phyloP scores from a whole-genome alignment of 345 rosid genomes.

The Syzygium grande region DNA sequence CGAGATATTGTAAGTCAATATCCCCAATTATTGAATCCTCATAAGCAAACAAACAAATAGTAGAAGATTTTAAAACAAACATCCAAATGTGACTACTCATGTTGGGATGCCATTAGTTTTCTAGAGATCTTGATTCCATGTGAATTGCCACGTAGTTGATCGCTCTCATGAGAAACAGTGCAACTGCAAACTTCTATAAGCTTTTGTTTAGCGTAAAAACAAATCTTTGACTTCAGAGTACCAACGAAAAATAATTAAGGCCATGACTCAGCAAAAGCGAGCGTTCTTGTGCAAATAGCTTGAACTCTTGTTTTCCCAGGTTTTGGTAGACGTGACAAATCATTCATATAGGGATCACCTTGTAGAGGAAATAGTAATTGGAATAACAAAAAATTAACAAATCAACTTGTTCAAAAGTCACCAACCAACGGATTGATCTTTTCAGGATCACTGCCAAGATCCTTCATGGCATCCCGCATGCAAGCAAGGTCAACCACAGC shows the following conservation, averaged over 20 bases:
- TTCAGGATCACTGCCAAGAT: slow-evolving; percentile 60
- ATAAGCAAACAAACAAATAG: no score
- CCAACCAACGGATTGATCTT: slow-evolving; percentile 80
- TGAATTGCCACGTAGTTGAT: neutral
- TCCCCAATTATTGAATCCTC: neutral
- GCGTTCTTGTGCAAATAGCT: neutral
- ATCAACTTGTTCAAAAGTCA: neutral
- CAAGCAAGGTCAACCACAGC: slow-evolving; percentile 87
- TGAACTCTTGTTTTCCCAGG: neutral
- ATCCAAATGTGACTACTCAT: neutral
- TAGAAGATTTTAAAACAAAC: neutral
- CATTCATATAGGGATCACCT: neutral
- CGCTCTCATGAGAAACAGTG: neutral
- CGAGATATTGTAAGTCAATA: neutral
- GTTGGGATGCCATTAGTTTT: neutral
- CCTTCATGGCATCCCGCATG: slow-evolving; percentile 83
- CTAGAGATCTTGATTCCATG: neutral
- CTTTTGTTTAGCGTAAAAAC: neutral
- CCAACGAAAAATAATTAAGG: neutral
- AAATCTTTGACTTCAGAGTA: neutral
- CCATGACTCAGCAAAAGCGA: neutral
- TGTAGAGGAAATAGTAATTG: neutral
- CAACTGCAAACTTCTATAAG: neutral
- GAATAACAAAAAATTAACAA: neutral
- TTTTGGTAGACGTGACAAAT: neutral